Base-by-base conservation (phyloP, 345 rosid species). In the Crucihimalaya himalaica region DNA sequence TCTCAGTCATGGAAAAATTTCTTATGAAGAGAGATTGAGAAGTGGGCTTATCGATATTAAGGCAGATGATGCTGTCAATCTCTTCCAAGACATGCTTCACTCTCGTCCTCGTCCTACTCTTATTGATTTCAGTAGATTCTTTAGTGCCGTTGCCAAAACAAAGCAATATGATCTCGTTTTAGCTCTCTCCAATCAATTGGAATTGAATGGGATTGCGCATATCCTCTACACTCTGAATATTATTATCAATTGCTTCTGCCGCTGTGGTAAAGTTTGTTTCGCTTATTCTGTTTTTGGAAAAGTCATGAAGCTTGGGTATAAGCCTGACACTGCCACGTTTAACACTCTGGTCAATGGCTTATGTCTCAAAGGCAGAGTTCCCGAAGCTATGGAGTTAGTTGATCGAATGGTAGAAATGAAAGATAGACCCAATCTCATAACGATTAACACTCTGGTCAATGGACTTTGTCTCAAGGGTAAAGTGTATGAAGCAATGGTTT, bases 81-180 rank as follows among this genome's bases (percentile, higher is more conserved):
- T 68, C 3, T 50, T 28, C 5, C 59, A 15, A 54, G 0, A 0
- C 0, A 54, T 54, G 59, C 1, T 54, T 27, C 0, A 0, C 16
- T 51, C 43, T 50, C 72, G 48, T 68, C 62, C 62, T 31, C 58
- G 23, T 3, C 72, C 72, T 1, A 19, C 1, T 20, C 0, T 66
- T 6, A 5, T 35, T 0, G 45, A 66, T 29, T 66, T 66, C 32
- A 67, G 1, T 37, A 48, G 8, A 32, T 37, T 67, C 34, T 52
- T 52, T 14, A 35, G 46, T 51, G 71, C 1, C 0, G 1, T 67
- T 15, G 71, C 59, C 57, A 67, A 5, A 21, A 51, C 43, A 0
- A 51, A 34, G 15, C 32, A 51, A 21, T 67, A 23, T 1, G n/a
- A 13, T 23, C 20, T 52, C 0, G 71, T 52, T 0, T 12, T 48